Evolutionary conservation across 768 basidiomycete species (phyloP), one percentile per base, ranked within the genome.

Genomic region (Boletellus ananas): DNA sequence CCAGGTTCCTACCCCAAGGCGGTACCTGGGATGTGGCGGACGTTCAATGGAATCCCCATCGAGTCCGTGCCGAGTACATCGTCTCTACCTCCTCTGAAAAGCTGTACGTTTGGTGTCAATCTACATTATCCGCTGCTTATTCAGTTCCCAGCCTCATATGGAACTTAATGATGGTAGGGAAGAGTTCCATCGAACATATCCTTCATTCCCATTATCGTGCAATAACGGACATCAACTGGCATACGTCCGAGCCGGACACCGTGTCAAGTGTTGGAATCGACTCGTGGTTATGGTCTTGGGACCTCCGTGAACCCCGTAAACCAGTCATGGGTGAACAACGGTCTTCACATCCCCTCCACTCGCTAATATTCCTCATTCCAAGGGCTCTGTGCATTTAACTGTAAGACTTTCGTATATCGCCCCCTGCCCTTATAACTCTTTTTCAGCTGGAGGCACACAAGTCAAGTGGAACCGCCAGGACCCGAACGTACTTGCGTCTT

Each of bases 191-290:
- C 31, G 79, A 93, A 57, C 83, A 89, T 52, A 84, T 91, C 29
- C 75, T 97, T 5, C 85, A 86, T 52, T 87, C 90, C 1, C 96
- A 99, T 63, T 90, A 92, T 54, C 84, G 95, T 39, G 93, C 94
- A 5, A 94, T 99, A 47, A 97, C 96, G 3, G 96, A 99, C 62
- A 91, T 98, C 62, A 98, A 99, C 63, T 99, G 95, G 95, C 90
- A 93, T 60, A 86, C 87, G 0, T 78, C 79, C 4, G 85, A 94
- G 58, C 87, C 88, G 5, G 84, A 96, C 50, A 74, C 84, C 12
- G 88, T 98, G 16, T 86, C 88, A 2, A 95, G 94, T 41, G 92
- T 87, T 0, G 87, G 90, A 0, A 87, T 99, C 44, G 96, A 99
- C 63, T 86, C 94, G 0, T 96, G 94, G 84, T 68, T 97, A 17